Base-by-base conservation (phyloP, 305 asterid species). In the Fraxinus paxiana region DNA sequence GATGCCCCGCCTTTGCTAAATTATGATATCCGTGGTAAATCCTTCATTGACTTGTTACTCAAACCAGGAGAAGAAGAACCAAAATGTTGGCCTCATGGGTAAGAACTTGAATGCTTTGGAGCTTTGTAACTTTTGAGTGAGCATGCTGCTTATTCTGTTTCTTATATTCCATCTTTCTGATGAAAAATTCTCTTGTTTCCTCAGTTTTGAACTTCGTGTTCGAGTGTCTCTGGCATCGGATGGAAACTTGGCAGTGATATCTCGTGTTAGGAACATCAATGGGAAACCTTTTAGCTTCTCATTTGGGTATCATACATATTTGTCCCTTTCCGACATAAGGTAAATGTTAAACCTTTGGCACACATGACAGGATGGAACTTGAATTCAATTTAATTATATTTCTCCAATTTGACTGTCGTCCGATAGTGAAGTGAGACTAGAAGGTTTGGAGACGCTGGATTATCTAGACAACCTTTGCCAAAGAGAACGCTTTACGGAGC, bases 261-360 rank as follows among this genome's bases (percentile, higher is more conserved):
- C 98, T 61, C 98, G 98, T 73, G 65, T 92, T 72, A 92, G 98
- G 90, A 96, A 96, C 84, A 83, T 93, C 76, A 93, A 91, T 9
- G 96, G 94, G 83, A 96, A 94, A 72, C 96, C 95, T 79, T 92
- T 92, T 91, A 92, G 93, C 87, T 96, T 94, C 95, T 89, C 98
- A 18, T 93, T 96, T 85, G 98, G 91, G 2, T 96, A 90, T 82
- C 98, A 93, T 75, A 90, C 99, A 1, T 88, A 94, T 83, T 88
- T 96, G 61, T 90, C 97, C 43, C 91, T 96, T 84, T 94, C 99
- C 2, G 99, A 96, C 88, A 94, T 96, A 88, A 91, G 99, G 99
- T 92, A 84, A 73, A 80, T 18, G 20, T 37, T 71, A 48, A 73
- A 65, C 18, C 65, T 18, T 28, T 28, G 18, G 35, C 38, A 9